A percentile compares a stretch with the other conserved stretches of the same genome.
Evolutionary conservation across 2,329 filamentous ascomycete species (phyloP).

Genomic region (Exserohilum rostratum): DNA sequence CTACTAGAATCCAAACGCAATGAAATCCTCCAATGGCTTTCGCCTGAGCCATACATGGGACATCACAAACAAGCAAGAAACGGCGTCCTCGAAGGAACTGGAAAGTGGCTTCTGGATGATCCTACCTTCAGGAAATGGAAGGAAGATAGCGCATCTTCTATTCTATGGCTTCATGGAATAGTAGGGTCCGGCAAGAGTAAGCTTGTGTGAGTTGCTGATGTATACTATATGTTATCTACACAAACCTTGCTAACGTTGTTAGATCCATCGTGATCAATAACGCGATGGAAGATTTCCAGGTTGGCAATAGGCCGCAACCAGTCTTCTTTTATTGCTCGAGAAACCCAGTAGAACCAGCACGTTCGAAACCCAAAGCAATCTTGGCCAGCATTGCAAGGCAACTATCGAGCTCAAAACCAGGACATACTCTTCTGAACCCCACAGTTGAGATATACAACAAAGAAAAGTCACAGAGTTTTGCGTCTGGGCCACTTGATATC

Average conservation of each 20-base stretch:
- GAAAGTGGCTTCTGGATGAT: conserved; percentile 22
- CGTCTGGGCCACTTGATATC: background rate
- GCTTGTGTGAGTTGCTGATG: conserved; percentile 31
- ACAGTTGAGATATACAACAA: background rate
- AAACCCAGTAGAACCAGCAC: conserved; percentile 22
- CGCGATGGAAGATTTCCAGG: conserved; percentile 13
- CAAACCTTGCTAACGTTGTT: background rate
- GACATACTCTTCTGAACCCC: background rate
- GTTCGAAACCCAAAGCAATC: conserved; percentile 20
- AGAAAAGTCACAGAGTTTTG: background rate
- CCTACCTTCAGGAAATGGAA: conserved; percentile 34
- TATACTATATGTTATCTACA: conserved; percentile 7
- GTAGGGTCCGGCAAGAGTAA: conserved; percentile 45
- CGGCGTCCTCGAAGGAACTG: conserved; percentile 15
- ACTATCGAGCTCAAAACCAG: background rate
- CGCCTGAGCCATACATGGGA: background rate
- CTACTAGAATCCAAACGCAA: background rate
- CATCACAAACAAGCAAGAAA: background rate
- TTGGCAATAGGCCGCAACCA: conserved; percentile 13
- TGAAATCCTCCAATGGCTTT: background rate
- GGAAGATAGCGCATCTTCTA: conserved; percentile 36
- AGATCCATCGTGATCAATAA: conserved; percentile 24
- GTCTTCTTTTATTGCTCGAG: conserved; percentile 30
- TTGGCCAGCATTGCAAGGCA: conserved; percentile 22
- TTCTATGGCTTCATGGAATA: conserved; percentile 46